Conservation (phyloP, 148 eudicot species). For the Camellia lanceoleosa region DNA sequence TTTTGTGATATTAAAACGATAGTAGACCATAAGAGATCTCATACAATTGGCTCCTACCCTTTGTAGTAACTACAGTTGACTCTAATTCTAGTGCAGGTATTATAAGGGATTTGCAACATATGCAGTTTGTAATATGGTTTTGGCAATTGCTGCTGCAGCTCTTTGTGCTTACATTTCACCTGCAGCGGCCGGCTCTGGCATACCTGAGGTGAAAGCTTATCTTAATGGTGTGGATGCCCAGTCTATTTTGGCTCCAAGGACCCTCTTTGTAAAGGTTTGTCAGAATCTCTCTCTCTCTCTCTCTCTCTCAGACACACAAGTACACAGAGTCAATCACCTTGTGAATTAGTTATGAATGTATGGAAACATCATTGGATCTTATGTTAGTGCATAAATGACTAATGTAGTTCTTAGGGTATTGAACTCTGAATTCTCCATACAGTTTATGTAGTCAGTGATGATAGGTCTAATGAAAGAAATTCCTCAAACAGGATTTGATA, state of each 20-base stretch:
- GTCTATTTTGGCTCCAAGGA: conserved; percentile 78
- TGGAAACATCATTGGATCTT: background rate
- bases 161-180: conserved; percentile 81
- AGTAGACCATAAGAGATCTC: background rate
- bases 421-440: background rate
- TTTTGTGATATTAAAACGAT: background rate
- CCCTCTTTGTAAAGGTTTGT: conserved; percentile 74
- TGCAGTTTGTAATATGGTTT: conserved; percentile 50
- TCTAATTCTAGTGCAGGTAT: conserved; percentile 49
- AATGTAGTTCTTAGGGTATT: background rate
- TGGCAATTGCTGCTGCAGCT: conserved; percentile 54
- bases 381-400: background rate
- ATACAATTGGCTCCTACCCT: background rate
- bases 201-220: conserved; percentile 92
- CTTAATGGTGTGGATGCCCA: conserved; percentile 83
- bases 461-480: background rate
- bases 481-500: too few species aligned
- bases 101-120: conserved; percentile 49
- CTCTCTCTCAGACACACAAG: background rate
- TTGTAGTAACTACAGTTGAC: background rate
- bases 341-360: background rate
- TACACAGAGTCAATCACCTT: background rate
- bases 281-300: background rate
- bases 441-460: background rate
- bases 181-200: conserved; percentile 91